Percentiles rank a stretch among this genome's conserved stretches.
Conservation (phyloP, 2,329 filamentous ascomycete genomes). For the Aspergillus tubingensis region DNA sequence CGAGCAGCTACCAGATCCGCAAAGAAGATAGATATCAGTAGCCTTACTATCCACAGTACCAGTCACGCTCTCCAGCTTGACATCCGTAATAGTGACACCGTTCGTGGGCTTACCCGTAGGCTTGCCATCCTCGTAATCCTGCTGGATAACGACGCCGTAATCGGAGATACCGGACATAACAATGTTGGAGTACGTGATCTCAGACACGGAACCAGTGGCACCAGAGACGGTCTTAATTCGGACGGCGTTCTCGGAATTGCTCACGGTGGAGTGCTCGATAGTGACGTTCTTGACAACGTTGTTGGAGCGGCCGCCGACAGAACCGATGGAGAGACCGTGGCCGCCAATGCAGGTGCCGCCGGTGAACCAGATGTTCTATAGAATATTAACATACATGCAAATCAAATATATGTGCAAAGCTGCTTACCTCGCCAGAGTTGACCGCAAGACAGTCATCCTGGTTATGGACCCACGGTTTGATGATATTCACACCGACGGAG, state of each 20-base stretch:
- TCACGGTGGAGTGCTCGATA: conserved; percentile 47
- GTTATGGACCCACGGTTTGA: conserved; percentile 47
- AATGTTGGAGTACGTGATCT: conserved; percentile 42
- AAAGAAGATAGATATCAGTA: conserved; percentile 42
- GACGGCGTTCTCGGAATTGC: conserved; percentile 44
- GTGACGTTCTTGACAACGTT: conserved; percentile 55
- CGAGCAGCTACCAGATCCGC: conserved; percentile 42
- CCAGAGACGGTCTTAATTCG: conserved; percentile 45
- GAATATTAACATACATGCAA: background rate
- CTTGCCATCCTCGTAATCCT: conserved; percentile 55
- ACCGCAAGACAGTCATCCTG: conserved; percentile 44
- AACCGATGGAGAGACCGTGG: conserved; percentile 38
- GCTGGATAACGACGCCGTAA: conserved; percentile 55
- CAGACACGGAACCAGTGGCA: conserved; percentile 33
- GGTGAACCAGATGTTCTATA: conserved; percentile 24
- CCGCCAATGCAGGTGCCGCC: conserved; percentile 41
- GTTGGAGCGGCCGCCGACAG: conserved; percentile 50
- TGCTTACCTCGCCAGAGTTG: conserved; percentile 27
- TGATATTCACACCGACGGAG: conserved; percentile 49
- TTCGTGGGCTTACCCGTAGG: conserved; percentile 42
- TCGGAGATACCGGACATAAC: conserved; percentile 46
- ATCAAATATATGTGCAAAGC: no score
- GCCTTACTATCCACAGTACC: conserved; percentile 34
- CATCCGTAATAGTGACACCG: conserved; percentile 39
- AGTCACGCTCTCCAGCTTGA: conserved; percentile 39